Conservation (phyloP, 2,329 filamentous ascomycete genomes). For the Microcera coccophila region DNA sequence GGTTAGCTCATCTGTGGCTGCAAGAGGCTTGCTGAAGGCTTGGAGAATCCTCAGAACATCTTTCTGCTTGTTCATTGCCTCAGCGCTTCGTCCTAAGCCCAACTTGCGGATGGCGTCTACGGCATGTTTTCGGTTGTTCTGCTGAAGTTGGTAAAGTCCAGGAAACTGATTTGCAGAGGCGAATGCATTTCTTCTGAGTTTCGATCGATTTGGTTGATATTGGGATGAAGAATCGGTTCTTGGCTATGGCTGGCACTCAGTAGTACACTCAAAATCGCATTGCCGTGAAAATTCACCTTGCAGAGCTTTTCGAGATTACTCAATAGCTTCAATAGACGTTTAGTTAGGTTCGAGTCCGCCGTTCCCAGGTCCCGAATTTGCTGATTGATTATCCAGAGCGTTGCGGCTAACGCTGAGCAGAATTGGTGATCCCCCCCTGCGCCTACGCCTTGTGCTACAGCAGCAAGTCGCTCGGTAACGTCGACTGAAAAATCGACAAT, state of each 20-base stretch:
- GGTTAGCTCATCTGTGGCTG: neutral
- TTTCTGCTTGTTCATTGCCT: neutral
- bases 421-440: neutral
- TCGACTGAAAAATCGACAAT: neutral
- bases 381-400: neutral
- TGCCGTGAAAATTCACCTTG: neutral
- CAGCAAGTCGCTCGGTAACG: neutral
- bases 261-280: neutral
- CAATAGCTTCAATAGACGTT: neutral
- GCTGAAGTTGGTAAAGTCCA: neutral
- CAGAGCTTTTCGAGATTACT: slow-evolving; percentile 1
- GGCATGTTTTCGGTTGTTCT: neutral
- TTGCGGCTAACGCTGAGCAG: neutral
- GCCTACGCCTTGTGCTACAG: neutral
- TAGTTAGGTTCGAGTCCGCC: neutral
- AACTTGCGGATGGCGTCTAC: neutral
- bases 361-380: neutral
- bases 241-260: too few relatives aligned
- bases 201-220: too few relatives aligned
- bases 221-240: neutral
- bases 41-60: neutral
- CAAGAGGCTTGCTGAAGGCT: neutral
- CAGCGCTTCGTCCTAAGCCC: neutral
- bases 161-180: neutral
- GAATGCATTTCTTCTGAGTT: neutral